Evolutionary conservation across 2,329 filamentous ascomycete species (phyloP).

Genomic region (Trichoderma sp.): DNA sequence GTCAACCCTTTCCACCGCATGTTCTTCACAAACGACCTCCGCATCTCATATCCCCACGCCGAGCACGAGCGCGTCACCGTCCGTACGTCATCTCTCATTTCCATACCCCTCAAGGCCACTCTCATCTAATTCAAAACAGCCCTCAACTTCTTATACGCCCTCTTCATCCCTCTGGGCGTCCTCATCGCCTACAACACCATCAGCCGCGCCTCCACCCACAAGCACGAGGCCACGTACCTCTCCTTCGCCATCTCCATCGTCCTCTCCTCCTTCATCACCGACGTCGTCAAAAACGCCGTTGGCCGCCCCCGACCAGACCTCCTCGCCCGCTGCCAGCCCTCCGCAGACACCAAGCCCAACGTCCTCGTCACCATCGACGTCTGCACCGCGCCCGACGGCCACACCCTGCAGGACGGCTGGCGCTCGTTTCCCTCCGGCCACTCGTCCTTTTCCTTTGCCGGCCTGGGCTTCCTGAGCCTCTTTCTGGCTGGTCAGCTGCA

Average conservation of each 20-base stretch:
- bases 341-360: slow-evolving; percentile 50
- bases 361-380: slow-evolving; percentile 66
- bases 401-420: slow-evolving; percentile 80
- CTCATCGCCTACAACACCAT: slow-evolving; percentile 68
- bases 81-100: slow-evolving; percentile 50
- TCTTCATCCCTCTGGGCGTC: slow-evolving; percentile 68
- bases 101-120: not conserved
- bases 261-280: slow-evolving; percentile 81
- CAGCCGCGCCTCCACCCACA: slow-evolving; percentile 68
- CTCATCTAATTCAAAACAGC: slow-evolving; percentile 42
- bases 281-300: slow-evolving; percentile 87
- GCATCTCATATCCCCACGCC: slow-evolving; percentile 86
- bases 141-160: slow-evolving; percentile 80
- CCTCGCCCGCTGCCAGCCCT: slow-evolving; percentile 78
- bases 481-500: slow-evolving; percentile 70
- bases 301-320: slow-evolving; percentile 70
- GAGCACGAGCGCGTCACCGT: slow-evolving; percentile 81
- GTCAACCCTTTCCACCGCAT: slow-evolving; percentile 90
- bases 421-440: slow-evolving; percentile 83
- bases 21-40: slow-evolving; percentile 84
- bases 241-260: slow-evolving; percentile 77
- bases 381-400: slow-evolving; percentile 72
- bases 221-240: slow-evolving; percentile 83
- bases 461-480: slow-evolving; percentile 73
- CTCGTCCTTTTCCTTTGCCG: slow-evolving; percentile 77